Evolutionary conservation across 2,329 filamentous ascomycete genomes (phyloP), one percentile per base, ranked within the genome.

Genomic region (Ascochyta koolunga): DNA sequence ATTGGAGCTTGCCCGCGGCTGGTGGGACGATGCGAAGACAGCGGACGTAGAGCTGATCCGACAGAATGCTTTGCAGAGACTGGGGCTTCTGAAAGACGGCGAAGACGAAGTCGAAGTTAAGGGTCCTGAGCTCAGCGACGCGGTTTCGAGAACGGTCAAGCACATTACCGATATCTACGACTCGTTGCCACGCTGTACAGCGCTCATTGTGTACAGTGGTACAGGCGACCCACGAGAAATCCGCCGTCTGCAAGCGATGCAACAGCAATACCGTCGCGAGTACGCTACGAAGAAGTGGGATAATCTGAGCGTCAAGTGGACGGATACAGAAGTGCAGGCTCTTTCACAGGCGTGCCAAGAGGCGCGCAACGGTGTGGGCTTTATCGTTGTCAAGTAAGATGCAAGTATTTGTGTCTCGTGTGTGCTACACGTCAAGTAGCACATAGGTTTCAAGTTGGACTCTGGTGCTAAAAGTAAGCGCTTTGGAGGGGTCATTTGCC

Each of bases 121-220:
- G 22, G 62, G 64, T 11, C 21, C 60, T 25, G 60, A 63, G 31
- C 78, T 87, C 38, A 70, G 77, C 11, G 70, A 73, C 2, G 75
- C 79, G 2, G 79, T 86, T 1, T 65, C 78, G 6, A 75, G 76
- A 24, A 86, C 83, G 0, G 77, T 84, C 32, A 67, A 75, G 11
- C 72, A 79, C 47, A 83, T 88, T 54, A 67, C 72, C 19, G 73
- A 74, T 10, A 78, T 88, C 50, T 85, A 82, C 67, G 78, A 83
- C 2, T 76, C 79, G 6, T 73, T 88, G 25, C 84, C 85, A 13
- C 76, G 79, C 5, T 84, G 83, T 64, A 87, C 85, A 1, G 79
- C 86, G 9, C 80, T 88, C 49, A 78, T 88, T 24, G 80, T 88
- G 25, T 88, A 87, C 69, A 84, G 81, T 52, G 86, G 86, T n/a